These are phyloP conservation scores for Plasmodium knowlesi DNA, from an alignment of 169 alveolate species.

Conservation along the genomic window DNA sequence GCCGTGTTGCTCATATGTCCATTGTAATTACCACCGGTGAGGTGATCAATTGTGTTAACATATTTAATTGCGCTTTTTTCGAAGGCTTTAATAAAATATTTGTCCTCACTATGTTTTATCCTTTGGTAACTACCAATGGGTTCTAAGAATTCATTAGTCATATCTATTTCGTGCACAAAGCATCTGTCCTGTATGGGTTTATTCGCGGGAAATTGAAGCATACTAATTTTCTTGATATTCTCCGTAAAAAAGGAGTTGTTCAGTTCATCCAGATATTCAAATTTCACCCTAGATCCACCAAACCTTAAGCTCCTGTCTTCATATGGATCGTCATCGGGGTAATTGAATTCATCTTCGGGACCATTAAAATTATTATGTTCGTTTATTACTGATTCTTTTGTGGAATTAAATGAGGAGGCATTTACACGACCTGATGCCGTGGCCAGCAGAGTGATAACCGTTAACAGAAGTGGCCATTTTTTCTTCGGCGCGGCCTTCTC, in stretches of 20 bases:
- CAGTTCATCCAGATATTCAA: slow-evolving; percentile 1
- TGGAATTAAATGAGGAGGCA: slow-evolving; percentile 4
- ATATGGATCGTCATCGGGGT: background rate
- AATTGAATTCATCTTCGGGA: background rate
- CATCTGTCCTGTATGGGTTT: slow-evolving; percentile 66
- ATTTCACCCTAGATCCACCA: background rate
- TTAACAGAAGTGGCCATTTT: slow-evolving; percentile 4
- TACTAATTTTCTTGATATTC: background rate
- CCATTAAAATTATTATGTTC: background rate
- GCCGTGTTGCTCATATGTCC: background rate
- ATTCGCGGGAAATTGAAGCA: slow-evolving; percentile 53
- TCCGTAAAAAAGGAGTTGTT: background rate
- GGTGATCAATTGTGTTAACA: no score
- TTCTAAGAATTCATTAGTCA: background rate
- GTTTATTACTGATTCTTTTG: background rate
- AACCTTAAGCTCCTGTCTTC: background rate
- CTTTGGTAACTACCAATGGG: background rate
- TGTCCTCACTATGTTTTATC: background rate
- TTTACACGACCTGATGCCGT: slow-evolving; percentile 28
- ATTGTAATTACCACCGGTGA: background rate
- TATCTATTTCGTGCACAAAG: slow-evolving; percentile 4
- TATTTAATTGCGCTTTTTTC: background rate
- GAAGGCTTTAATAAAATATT: background rate
- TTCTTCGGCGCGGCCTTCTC: background rate
- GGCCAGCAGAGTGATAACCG: background rate